Base-by-base conservation (phyloP, 768 basidiomycete species). In the Sarcodon aspratus region DNA sequence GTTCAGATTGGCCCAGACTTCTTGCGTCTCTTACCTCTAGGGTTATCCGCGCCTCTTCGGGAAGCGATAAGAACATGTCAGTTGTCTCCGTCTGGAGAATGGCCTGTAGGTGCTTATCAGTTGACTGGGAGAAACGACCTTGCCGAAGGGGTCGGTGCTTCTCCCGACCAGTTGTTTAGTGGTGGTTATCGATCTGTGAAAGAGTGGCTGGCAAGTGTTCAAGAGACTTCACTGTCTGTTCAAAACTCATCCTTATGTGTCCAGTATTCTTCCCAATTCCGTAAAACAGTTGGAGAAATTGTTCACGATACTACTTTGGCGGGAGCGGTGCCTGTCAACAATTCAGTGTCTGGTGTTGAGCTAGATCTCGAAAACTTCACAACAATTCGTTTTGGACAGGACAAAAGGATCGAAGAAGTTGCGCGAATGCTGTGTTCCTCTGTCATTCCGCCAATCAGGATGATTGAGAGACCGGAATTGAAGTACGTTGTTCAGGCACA, bases 51-150 rank as follows among this genome's bases (percentile, higher is more conserved):
- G 0, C 94, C 95, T 1, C 65, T 98, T 5, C 69, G 83, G 47
- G 96, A 98, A 61, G 88, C 86, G 1, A 71, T 85, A n/a, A 68
- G 90, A 52, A 80, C 83, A 8, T 91, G 89, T 52, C 92, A 95
- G 59, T 64, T 85, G 6, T 74, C 80, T 0, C 88, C 94, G 3
- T 79, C 83, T 1, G 70, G 73, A 4, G 73, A 81, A 52, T 93
- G 90, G 91, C 73, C 81, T 0, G 52, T 74, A n/a, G 69, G 70
- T 10, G 75, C 79, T 11, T 92, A 89, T 62, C 66, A 70, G 6
- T 71, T 85, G 3, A 74, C 91, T 50, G 83, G 82, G 2, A 69
- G 90, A 21, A 75, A 80, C 50, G 91, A 94, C 60, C 69, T 91
- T 13, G 83, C 85, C 7, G 75, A 81, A 11, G 76, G 73, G 44